Evolutionary conservation across 2,329 filamentous ascomycete species (phyloP).

Genomic region (Hyphodiscus sp.): DNA sequence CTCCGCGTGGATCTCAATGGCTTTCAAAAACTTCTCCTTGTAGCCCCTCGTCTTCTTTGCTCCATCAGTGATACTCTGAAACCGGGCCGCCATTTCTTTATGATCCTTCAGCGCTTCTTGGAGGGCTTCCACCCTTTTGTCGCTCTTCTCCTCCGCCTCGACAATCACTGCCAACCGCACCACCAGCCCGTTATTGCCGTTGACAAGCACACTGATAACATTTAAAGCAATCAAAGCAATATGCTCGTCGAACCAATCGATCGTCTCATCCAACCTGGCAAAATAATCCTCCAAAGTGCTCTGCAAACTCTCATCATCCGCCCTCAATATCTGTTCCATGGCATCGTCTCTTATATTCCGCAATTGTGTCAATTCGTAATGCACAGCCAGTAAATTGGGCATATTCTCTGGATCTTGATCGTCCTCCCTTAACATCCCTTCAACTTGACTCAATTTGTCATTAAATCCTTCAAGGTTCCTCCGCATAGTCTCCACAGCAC

Average conservation of each 20-base stretch:
- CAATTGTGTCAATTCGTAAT: conserved; percentile 87
- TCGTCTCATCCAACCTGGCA: conserved; percentile 72
- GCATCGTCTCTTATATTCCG: conserved; percentile 93
- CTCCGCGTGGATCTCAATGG: conserved; percentile 56
- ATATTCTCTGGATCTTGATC: conserved; percentile 83
- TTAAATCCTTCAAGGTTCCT: conserved; percentile 83
- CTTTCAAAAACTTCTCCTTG: conserved; percentile 86
- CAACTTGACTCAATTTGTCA: conserved; percentile 66
- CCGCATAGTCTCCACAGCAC: conserved; percentile 89
- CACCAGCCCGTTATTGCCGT: conserved; percentile 81
- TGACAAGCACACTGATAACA: conserved; percentile 78
- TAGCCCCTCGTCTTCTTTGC: conserved; percentile 90
- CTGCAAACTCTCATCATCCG: conserved; percentile 67
- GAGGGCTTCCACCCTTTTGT: conserved; percentile 81
- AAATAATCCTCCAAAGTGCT: conserved; percentile 88
- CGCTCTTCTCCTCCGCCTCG: conserved; percentile 93
- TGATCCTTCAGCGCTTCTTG: conserved; percentile 95
- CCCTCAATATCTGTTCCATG: conserved; percentile 86
- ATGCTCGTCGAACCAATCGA: conserved; percentile 95
- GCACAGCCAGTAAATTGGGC: conserved; percentile 81
- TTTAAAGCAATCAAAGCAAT: conserved; percentile 84
- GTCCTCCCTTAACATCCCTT: conserved; percentile 74
- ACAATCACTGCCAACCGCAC: conserved; percentile 89
- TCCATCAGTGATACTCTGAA: conserved; percentile 91
- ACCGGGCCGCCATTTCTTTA: conserved; percentile 85